phyloP scores from a whole-genome alignment of 495 filamentous ascomycete species.

The Podospora australis region DNA sequence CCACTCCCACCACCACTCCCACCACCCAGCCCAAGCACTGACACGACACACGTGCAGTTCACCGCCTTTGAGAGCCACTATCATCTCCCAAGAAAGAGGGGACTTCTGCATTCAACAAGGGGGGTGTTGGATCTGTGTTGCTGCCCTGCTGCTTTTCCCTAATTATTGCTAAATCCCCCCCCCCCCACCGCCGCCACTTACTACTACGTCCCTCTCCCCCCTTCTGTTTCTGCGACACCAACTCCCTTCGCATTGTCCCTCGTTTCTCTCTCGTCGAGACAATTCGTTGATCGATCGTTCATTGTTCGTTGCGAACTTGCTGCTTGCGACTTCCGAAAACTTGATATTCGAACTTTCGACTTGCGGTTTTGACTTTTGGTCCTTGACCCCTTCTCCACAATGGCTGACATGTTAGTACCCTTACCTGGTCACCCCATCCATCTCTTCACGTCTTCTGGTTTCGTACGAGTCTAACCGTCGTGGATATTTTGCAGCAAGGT shows the following conservation, averaged over 20 bases:
- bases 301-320: not conserved
- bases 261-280: not conserved
- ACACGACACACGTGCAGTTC: constrained; percentile 1
- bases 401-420: constrained; percentile 32
- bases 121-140: constrained; percentile 4
- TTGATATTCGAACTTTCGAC: not conserved
- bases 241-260: too few relatives aligned
- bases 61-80: constrained; percentile 6
- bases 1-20: constrained; percentile 3
- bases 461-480: too few relatives aligned
- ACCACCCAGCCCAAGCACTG: not conserved
- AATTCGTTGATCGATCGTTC: not conserved
- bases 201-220: too few relatives aligned
- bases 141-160: not conserved
- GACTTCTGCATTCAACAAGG: not conserved
- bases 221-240: too few relatives aligned
- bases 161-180: not conserved
- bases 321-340: too few relatives aligned
- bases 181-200: too few relatives aligned
- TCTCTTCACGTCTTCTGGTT: too few relatives aligned
- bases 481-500: constrained; percentile 62
- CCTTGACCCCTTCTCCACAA: constrained; percentile 15
- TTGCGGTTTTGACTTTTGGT: not conserved
- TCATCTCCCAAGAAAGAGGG: not conserved
- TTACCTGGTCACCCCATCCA: not conserved